A percentile compares a stretch with the other conserved stretches of the same genome.
Conservation (phyloP, 2,329 filamentous ascomycete species). For the Metarhizium humberi region DNA sequence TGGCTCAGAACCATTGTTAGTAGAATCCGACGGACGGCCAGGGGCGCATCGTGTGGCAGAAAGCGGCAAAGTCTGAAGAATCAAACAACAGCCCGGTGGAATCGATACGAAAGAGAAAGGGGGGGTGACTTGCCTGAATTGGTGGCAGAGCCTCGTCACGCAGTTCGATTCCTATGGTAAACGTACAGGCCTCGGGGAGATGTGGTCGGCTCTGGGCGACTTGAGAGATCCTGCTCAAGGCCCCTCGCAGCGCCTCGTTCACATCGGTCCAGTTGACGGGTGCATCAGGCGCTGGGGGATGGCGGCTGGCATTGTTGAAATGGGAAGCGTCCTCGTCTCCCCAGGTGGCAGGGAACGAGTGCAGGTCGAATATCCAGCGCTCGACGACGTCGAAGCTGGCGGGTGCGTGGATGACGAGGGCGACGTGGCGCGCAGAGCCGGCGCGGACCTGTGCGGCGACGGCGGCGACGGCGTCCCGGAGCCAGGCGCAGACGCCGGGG, state of each 20-base stretch:
- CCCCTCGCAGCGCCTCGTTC: constrained; percentile 63
- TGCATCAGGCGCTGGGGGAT: constrained; percentile 15
- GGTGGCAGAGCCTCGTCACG: constrained; percentile 49
- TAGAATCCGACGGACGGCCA: background rate
- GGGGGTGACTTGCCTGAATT: constrained; percentile 38
- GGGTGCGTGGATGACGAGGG: constrained; percentile 36
- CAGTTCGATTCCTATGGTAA: constrained; percentile 68
- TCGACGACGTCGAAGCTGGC: constrained; percentile 38
- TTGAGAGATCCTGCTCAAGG: constrained; percentile 52
- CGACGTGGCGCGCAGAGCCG: constrained; percentile 36
- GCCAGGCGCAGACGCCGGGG: constrained; percentile 76
- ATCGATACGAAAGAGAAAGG: background rate
- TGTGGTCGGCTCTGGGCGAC: constrained; percentile 46
- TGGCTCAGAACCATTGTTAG: constrained; percentile 1
- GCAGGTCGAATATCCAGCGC: constrained; percentile 52
- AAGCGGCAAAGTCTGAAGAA: background rate
- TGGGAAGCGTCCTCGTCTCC: constrained; percentile 4
- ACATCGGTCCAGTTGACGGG: constrained; percentile 48
- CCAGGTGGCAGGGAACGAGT: constrained; percentile 32
- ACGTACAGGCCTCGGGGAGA: constrained; percentile 59
- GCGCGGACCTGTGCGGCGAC: constrained; percentile 60
- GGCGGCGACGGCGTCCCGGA: constrained; percentile 69
- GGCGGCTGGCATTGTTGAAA: constrained; percentile 9
- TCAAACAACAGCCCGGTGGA: background rate
- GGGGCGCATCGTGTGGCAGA: background rate